Conservation (phyloP, 352 stramenopile genomes). For the Saprolegnia parasitica region DNA sequence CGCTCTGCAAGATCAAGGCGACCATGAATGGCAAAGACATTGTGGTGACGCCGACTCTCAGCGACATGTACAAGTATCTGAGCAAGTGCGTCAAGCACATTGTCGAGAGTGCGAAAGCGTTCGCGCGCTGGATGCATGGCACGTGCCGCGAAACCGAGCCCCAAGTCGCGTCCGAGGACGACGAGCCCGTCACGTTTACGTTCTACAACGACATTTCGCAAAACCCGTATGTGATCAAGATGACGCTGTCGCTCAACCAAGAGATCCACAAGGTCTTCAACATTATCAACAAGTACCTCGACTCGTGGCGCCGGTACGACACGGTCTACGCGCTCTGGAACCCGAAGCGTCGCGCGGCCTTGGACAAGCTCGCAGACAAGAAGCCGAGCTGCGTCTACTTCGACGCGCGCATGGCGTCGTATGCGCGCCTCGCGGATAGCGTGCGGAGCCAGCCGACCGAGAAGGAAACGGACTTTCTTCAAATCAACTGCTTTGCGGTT, state of each 20-base stretch:
- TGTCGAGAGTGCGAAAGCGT: conserved; percentile 91
- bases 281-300: conserved; percentile 92
- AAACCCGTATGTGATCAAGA: conserved; percentile 94
- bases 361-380: conserved; percentile 92
- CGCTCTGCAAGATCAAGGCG: conserved; percentile 91
- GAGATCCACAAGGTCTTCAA: conserved; percentile 93
- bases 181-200: conserved; percentile 91
- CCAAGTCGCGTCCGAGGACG: conserved; percentile 86
- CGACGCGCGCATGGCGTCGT: conserved; percentile 89
- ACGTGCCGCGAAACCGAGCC: conserved; percentile 90
- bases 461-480: conserved; percentile 93
- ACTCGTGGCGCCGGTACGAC: conserved; percentile 92
- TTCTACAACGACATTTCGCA: conserved; percentile 95
- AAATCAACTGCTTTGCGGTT: conserved; percentile 90
- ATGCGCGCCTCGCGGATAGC: conserved; percentile 83
- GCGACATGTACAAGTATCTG: conserved; percentile 95
- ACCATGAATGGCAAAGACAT: conserved; percentile 95
- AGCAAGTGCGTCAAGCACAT: conserved; percentile 93
- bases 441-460: conserved; percentile 84
- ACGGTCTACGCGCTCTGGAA: conserved; percentile 95
- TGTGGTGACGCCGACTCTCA: conserved; percentile 89
- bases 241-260: conserved; percentile 91
- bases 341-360: conserved; percentile 77
- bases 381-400: conserved; percentile 92
- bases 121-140: conserved; percentile 94